Base-by-base conservation (phyloP, 2,329 filamentous ascomycete species). In the Xylaria sp. region DNA sequence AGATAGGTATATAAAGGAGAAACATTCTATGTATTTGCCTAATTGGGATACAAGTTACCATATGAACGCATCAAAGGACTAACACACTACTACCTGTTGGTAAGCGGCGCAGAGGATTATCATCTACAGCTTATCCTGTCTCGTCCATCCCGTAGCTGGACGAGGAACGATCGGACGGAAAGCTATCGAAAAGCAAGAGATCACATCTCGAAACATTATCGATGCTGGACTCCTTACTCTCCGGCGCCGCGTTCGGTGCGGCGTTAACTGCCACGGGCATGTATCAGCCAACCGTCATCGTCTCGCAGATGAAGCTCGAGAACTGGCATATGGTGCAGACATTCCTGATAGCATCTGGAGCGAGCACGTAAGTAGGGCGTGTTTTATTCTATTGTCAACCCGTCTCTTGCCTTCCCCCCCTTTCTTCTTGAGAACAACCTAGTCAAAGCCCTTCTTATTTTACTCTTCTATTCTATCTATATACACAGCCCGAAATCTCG, bases 261-360 rank as follows among this genome's bases (percentile, higher is more conserved):
- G 87, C 89, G 64, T 82, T 91, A 51, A 82, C 86, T 36, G 85
- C 84, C 3, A 84, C 89, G 1, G 89, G 89, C 34, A 87, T 92
- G 64, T 86, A 86, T 73, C 81, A 85, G 45, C 89, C 90, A 0
- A 80, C 84, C 0, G 82, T 90, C 55, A 89, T 92, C 72, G 78
- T 88, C 65, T 79, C 82, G 8, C 90, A 92, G 79, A 84, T 92
- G 79, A 83, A 81, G 27, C 80, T 91, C 54, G 79, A 84, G 56
- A 85, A 90, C 75, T 91, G 86, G 78, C 88, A 89, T 75, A 92
- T 92, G 89, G 76, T 90, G 34, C 85, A 90, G 77, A 83, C 84
- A 9, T 92, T 92, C 73, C 78, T 92, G 3, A 83, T 86, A 1
- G 90, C 89, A 3, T 87, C 87, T 9, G 89, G 86, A 30, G 84